phyloP scores from a whole-genome alignment of 1,284 basidiomycete species.

The Omphalotus olearius region DNA sequence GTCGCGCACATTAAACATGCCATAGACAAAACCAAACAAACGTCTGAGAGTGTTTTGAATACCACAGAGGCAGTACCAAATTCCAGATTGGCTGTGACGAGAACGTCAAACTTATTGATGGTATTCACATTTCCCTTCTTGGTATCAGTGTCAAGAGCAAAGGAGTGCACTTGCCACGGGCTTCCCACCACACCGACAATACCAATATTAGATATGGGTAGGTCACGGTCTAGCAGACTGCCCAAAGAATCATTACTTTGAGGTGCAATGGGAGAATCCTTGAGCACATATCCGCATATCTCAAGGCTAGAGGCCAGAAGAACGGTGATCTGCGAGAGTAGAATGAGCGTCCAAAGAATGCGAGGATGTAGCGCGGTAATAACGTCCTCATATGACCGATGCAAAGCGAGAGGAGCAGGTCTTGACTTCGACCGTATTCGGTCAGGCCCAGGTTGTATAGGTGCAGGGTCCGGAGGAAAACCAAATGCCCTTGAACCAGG shows the following conservation, averaged over 20 bases:
- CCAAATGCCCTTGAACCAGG: not conserved
- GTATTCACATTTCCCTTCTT: too few relatives aligned
- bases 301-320: not conserved
- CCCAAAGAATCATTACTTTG: too few relatives aligned
- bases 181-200: too few relatives aligned
- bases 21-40: not conserved
- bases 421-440: not conserved
- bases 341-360: not conserved
- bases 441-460: not conserved
- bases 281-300: not conserved
- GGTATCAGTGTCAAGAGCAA: too few relatives aligned
- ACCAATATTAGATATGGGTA: too few relatives aligned
- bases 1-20: constrained; percentile 2
- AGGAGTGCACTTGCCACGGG: too few relatives aligned
- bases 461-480: not conserved
- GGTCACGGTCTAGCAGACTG: too few relatives aligned
- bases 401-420: not conserved
- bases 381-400: constrained; percentile 1
- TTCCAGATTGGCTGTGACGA: too few relatives aligned
- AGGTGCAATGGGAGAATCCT: too few relatives aligned
- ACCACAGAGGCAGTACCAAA: too few relatives aligned
- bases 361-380: not conserved
- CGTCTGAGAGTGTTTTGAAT: not conserved
- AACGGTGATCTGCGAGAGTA: not conserved
- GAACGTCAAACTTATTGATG: too few relatives aligned